A percentile compares a stretch with the other conserved stretches of the same genome.
These are phyloP conservation scores for Monosporascus ibericus DNA, from an alignment of 2,329 filamentous ascomycete genomes.

Conservation along the genomic window DNA sequence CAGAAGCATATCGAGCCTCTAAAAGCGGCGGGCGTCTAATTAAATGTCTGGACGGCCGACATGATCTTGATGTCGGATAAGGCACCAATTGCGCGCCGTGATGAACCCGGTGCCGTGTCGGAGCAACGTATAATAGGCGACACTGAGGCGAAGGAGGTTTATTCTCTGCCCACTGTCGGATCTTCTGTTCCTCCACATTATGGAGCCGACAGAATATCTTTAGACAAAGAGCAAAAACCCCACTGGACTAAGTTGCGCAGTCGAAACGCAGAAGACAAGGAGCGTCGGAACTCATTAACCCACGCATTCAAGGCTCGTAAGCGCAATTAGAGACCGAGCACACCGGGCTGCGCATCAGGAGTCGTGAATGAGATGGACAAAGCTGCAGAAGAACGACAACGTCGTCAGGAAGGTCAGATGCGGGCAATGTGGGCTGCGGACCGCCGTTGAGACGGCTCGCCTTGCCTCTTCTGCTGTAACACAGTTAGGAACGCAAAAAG, in stretches of 20 bases:
- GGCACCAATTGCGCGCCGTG: too few relatives aligned
- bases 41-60: conserved; percentile 38
- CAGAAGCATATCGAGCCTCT: conserved; percentile 30
- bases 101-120: too few relatives aligned
- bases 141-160: background rate
- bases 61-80: conserved; percentile 38
- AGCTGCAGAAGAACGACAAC: conserved; percentile 20
- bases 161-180: background rate
- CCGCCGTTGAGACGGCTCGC: conserved; percentile 17
- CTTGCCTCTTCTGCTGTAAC: conserved; percentile 19
- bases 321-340: conserved; percentile 3
- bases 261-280: conserved; percentile 4
- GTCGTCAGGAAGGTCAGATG: conserved; percentile 23
- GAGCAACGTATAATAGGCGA: background rate
- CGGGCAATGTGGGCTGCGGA: conserved; percentile 28
- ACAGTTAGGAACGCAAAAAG: conserved; percentile 2
- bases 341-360: conserved; percentile 6
- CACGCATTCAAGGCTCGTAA: conserved; percentile 7
- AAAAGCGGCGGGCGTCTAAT: conserved; percentile 11
- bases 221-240: conserved; percentile 1
- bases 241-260: conserved; percentile 2
- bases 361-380: conserved; percentile 15
- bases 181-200: background rate
- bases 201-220: conserved; percentile 1
- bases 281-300: conserved; percentile 1